Evolutionary conservation across 2,329 filamentous ascomycete species (phyloP), one percentile per base, ranked within the genome.

Genomic region (Myotisia sp.): DNA sequence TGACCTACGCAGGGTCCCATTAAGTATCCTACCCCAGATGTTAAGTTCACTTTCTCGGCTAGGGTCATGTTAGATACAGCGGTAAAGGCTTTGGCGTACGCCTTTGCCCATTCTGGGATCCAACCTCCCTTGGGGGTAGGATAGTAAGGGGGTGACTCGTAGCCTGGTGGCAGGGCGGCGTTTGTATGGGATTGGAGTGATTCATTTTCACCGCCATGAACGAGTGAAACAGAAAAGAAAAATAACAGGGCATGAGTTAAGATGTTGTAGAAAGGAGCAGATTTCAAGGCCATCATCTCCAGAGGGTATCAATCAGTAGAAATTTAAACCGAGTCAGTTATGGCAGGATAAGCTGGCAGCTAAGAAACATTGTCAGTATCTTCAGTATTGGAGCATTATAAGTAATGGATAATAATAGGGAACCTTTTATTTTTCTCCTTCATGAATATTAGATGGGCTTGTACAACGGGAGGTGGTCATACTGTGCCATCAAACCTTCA

Each of bases 1-100:
- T 87, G 84, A 24, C 81, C 82, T 14, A 78, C 76, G 44, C 82
- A 90, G 18, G 65, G 74, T 3, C 64, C 79, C 79, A 84, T 85
- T 42, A 66, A 77, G 26, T 76, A 67, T 1, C 79, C 79, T 1
- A 70, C 76, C 3, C 80, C 80, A 1, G 71, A 70, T 0, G 79
- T 84, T 33, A 85, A 66, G 49, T 85, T 86, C 3, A 78, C 76
- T 59, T 86, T 87, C 52, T 86, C 81, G 2, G 79, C 79, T 37
- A 87, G 56, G 0, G 79, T 86, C 79, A 87, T 82, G 30, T 73
- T 69, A 34, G 72, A 70, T 10, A 87, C 80, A 9, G 86, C 54
- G 3, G 62, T 55, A 37, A 74, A 66, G 1, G 81, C 81, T 47
- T 79, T 83, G 34, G 59, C 59, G 49, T 85, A 87, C 45, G 78